Percentiles rank a stretch among this genome's conserved stretches.
phyloP scores from a whole-genome alignment of 257 asterid species.

The Lycium barbarum region DNA sequence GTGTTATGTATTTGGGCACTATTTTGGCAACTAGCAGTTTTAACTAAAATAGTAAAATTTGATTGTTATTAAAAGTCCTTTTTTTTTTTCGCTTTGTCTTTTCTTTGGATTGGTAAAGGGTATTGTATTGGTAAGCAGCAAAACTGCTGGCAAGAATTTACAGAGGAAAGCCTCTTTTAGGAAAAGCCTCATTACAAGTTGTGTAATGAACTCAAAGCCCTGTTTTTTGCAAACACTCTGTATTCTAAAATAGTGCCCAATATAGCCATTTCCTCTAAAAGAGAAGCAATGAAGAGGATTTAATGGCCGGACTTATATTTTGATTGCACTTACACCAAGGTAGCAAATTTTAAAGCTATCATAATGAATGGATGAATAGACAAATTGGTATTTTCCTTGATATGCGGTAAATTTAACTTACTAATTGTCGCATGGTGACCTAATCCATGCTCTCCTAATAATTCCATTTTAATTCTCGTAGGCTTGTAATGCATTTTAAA shows the following conservation, averaged over 20 bases:
- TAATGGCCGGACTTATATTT: background rate
- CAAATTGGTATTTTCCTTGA: background rate
- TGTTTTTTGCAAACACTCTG: background rate
- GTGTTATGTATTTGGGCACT: background rate
- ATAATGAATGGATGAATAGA: background rate
- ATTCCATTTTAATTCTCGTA: background rate
- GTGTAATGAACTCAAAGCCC: too few species aligned
- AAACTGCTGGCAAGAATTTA: too few species aligned
- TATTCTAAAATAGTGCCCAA: background rate
- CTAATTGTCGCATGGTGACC: background rate
- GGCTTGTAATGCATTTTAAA: conserved; percentile 1
- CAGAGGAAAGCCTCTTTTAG: too few species aligned
- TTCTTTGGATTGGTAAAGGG: too few species aligned
- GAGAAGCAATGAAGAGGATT: background rate
- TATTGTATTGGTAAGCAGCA: too few species aligned
- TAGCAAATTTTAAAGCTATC: background rate
- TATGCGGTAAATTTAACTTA: background rate
- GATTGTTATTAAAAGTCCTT: background rate
- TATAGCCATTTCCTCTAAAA: conserved; percentile 14
- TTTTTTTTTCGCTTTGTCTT: too few species aligned
- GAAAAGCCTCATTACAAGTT: too few species aligned
- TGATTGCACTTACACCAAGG: background rate
- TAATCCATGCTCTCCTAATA: background rate
- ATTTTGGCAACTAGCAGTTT: background rate
- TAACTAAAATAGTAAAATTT: background rate